Evolutionary conservation across 331 rosid genomes (phyloP).

Genomic region (Pyrus hybrid): DNA sequence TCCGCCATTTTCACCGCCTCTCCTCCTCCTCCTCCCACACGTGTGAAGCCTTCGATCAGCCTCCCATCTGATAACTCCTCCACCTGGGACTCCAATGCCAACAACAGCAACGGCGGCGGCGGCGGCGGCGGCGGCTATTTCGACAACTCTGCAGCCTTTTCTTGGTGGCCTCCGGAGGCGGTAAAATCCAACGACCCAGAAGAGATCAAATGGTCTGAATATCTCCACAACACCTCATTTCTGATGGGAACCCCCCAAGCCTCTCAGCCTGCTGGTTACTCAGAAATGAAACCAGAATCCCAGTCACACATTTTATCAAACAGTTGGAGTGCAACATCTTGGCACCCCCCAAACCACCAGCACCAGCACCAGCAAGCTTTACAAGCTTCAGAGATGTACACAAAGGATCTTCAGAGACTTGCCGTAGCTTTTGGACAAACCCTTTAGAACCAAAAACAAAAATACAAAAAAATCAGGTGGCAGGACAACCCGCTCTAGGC

Average conservation of each 20-base stretch:
- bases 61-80: constrained; percentile 38
- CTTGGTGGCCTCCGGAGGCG: constrained; percentile 49
- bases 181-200: constrained; percentile 35
- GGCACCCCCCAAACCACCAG: constrained; percentile 23
- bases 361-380: constrained; percentile 25
- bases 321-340: constrained; percentile 23
- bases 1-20: constrained; percentile 19
- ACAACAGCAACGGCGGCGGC: neutral
- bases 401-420: constrained; percentile 73
- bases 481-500: neutral
- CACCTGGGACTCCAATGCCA: constrained; percentile 18
- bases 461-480: neutral
- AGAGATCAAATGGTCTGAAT: constrained; percentile 77
- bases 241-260: constrained; percentile 31
- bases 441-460: constrained; percentile 25
- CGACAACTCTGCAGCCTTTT: constrained; percentile 25
- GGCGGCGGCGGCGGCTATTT: constrained; percentile 16
- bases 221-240: constrained; percentile 38
- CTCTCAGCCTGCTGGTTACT: neutral
- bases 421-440: constrained; percentile 76
- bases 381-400: constrained; percentile 43
- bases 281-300: constrained; percentile 43
- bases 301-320: constrained; percentile 22
- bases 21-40: constrained; percentile 12
- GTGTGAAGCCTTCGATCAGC: constrained; percentile 49